Conservation (phyloP, 768 basidiomycete species). For the Russula compacta region DNA sequence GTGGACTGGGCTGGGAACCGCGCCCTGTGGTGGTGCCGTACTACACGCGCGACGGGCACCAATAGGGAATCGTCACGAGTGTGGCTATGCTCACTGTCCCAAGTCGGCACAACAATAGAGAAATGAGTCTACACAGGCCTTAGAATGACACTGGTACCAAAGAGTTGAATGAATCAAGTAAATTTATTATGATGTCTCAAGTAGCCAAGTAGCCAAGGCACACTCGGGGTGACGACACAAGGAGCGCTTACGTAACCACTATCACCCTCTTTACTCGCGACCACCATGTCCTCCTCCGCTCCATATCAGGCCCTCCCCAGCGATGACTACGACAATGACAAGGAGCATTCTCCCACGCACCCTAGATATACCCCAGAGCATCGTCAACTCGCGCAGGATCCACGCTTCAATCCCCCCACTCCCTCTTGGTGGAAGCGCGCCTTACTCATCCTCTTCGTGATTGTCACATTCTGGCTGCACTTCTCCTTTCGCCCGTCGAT, state of each 20-base stretch:
- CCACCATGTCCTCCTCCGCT: constrained; percentile 15
- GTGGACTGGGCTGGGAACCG: too few relatives aligned
- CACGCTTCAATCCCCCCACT: constrained; percentile 41
- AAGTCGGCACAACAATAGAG: not conserved
- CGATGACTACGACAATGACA: constrained; percentile 10
- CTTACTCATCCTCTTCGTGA: constrained; percentile 35
- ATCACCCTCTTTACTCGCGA: not conserved
- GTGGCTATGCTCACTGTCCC: not conserved
- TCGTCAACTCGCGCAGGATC: constrained; percentile 26
- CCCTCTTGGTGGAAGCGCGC: constrained; percentile 45
- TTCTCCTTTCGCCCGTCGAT: constrained; percentile 23
- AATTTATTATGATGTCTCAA: not conserved
- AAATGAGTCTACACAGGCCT: not conserved
- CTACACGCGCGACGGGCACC: not conserved
- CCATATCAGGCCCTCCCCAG: constrained; percentile 15
- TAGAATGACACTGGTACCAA: not conserved
- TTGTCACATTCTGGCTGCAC: constrained; percentile 34
- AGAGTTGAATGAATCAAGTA: not conserved
- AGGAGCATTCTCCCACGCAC: not conserved
- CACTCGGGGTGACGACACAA: not conserved
- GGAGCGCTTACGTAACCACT: not conserved
- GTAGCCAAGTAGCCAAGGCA: too few relatives aligned
- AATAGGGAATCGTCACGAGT: not conserved
- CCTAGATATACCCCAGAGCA: constrained; percentile 6
- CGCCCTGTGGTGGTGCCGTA: not conserved